These are phyloP conservation scores for Leccinum angustisporum DNA, from an alignment of 1,284 basidiomycete species.

Conservation along the genomic window DNA sequence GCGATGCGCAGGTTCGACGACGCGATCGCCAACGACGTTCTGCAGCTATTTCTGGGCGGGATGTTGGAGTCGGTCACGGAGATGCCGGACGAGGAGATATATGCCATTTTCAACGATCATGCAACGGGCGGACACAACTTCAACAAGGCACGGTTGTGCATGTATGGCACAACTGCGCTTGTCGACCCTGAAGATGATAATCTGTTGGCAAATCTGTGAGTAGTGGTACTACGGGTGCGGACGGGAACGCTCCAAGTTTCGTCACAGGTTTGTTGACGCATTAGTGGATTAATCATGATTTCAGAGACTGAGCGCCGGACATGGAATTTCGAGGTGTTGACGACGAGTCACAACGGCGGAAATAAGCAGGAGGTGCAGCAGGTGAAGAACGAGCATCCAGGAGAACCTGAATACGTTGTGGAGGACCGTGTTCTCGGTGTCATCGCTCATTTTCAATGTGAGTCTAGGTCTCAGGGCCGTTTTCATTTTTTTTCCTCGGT, in stretches of 20 bases:
- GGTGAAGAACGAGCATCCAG: constrained; percentile 59
- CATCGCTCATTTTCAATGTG: constrained; percentile 69
- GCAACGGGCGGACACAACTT: constrained; percentile 57
- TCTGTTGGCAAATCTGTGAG: constrained; percentile 67
- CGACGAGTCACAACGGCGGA: constrained; percentile 61
- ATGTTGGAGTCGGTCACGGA: constrained; percentile 43
- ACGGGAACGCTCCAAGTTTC: not conserved
- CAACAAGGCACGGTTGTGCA: constrained; percentile 61
- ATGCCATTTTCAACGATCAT: constrained; percentile 60
- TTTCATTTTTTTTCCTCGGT: not conserved
- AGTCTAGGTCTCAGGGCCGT: constrained; percentile 26
- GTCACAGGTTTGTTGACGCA: constrained; percentile 2
- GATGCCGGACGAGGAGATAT: constrained; percentile 55
- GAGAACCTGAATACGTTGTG: constrained; percentile 59
- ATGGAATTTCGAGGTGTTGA: constrained; percentile 57
- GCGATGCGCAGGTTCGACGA: constrained; percentile 64
- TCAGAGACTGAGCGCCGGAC: constrained; percentile 43
- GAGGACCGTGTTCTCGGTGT: constrained; percentile 66
- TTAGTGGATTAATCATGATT: constrained; percentile 45
- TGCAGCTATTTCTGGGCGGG: constrained; percentile 60
- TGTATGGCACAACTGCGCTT: constrained; percentile 72
- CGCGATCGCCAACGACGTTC: constrained; percentile 62
- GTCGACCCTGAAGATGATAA: constrained; percentile 64
- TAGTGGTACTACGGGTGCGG: not conserved
- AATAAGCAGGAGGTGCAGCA: constrained; percentile 61